Percentiles rank a stretch among this genome's conserved stretches.
Evolutionary conservation across 2,329 filamentous ascomycete species (phyloP).

Genomic region (Plectosphaerella sp.): DNA sequence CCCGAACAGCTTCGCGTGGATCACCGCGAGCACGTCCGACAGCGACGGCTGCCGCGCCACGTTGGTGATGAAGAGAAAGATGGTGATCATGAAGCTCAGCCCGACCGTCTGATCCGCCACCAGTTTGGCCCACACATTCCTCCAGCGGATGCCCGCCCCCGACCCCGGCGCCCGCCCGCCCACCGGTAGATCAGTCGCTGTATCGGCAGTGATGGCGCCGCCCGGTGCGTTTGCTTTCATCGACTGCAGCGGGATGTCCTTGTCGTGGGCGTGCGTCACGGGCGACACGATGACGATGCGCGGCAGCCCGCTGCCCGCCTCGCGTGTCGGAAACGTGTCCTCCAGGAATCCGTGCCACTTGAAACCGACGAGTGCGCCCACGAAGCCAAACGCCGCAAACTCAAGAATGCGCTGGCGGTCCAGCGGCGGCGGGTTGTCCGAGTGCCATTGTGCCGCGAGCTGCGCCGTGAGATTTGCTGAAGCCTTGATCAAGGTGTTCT

Average conservation of each 20-base stretch:
- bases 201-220: neutral
- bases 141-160: slow-evolving; percentile 23
- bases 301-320: slow-evolving; percentile 9
- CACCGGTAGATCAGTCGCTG: neutral
- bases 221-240: neutral
- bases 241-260: slow-evolving; percentile 7
- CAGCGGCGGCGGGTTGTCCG: too few relatives aligned
- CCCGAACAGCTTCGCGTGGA: slow-evolving; percentile 17
- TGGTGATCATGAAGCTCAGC: slow-evolving; percentile 21
- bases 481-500: too few relatives aligned
- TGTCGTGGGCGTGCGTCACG: slow-evolving; percentile 15
- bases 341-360: slow-evolving; percentile 25
- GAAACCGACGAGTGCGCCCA: slow-evolving; percentile 27
- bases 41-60: slow-evolving; percentile 20
- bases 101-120: slow-evolving; percentile 28
- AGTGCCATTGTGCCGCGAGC: too few relatives aligned
- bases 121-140: slow-evolving; percentile 24
- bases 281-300: slow-evolving; percentile 12
- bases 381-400: slow-evolving; percentile 25
- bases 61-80: slow-evolving; percentile 28
- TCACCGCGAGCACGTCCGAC: slow-evolving; percentile 16
- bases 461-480: too few relatives aligned
- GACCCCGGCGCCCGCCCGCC: slow-evolving; percentile 7
- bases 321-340: slow-evolving; percentile 24
- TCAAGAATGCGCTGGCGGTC: slow-evolving; percentile 26